Conservation (phyloP, 169 alveolate genomes). For the Besnoitia besnoiti region DNA sequence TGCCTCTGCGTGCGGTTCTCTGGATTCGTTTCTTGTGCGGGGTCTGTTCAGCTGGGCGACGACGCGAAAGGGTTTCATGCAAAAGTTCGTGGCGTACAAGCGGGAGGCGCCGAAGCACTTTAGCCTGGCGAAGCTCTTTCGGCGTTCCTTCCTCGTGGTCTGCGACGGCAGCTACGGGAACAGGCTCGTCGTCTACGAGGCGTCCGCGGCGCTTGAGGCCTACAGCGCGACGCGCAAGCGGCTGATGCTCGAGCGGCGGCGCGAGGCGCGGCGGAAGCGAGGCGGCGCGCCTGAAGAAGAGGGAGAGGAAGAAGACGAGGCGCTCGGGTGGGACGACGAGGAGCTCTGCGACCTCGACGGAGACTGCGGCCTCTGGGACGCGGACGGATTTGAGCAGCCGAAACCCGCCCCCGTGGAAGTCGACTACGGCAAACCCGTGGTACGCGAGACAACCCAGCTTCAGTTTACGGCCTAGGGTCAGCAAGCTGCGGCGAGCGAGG, state of each 20-base stretch:
- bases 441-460: not conserved
- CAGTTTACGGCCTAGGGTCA: not conserved
- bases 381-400: not conserved
- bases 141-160: not conserved
- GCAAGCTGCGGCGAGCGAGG: too few relatives aligned
- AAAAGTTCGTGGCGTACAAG: not conserved
- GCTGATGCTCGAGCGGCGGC: not conserved
- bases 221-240: not conserved
- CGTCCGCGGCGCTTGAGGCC: not conserved
- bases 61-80: not conserved
- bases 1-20: too few relatives aligned
- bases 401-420: not conserved
- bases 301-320: not conserved
- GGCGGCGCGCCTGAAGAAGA: not conserved
- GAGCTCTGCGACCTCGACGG: slow-evolving; percentile 6
- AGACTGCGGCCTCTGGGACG: slow-evolving; percentile 3
- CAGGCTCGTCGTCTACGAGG: slow-evolving; percentile 19
- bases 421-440: not conserved
- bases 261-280: not conserved
- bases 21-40: not conserved
- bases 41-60: slow-evolving; percentile 9
- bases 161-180: slow-evolving; percentile 12
- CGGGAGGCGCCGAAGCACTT: slow-evolving; percentile 33
- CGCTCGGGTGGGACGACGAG: not conserved
- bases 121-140: not conserved